Conservation (phyloP, 2,329 filamentous ascomycete genomes). For the Atkinsonella texensis region DNA sequence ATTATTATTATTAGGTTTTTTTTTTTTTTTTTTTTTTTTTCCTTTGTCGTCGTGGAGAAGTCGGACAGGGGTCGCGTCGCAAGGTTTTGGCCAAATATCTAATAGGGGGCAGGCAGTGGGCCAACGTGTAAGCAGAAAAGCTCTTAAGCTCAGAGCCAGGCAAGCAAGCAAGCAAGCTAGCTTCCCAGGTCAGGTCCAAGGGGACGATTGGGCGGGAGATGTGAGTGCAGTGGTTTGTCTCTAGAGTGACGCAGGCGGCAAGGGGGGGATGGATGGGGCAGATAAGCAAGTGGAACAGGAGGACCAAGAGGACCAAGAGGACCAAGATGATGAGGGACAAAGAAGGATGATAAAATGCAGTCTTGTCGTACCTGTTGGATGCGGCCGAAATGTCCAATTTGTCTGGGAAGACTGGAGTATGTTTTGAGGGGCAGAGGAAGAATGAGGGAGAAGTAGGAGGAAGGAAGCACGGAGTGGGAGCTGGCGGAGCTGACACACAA, state of each 20-base stretch:
- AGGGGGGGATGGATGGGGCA: conserved; percentile 6
- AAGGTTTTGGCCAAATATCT: conserved; percentile 4
- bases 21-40: not conserved
- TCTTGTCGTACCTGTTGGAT: conserved; percentile 3
- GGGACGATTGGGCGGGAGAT: conserved; percentile 2
- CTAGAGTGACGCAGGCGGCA: not conserved
- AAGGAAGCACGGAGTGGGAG: conserved; percentile 2
- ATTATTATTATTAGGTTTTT: too few species aligned
- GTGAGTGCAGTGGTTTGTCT: not conserved
- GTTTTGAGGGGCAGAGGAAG: conserved; percentile 1
- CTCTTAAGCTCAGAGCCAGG: conserved; percentile 3
- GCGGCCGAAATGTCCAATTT: not conserved
- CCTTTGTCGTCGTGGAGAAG: conserved; percentile 1
- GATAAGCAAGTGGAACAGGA: conserved; percentile 3
- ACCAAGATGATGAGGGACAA: conserved; percentile 6
- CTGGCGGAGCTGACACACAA: not conserved
- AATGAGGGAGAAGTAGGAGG: conserved; percentile 3
- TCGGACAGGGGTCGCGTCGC: conserved; percentile 5
- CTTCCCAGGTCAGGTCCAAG: not conserved
- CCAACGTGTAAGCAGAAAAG: conserved; percentile 5
- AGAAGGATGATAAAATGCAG: conserved; percentile 2
- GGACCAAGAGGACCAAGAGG: conserved; percentile 2
- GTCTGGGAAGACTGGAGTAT: not conserved
- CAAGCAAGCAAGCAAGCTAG: conserved; percentile 3
- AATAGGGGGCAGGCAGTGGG: conserved; percentile 6